Percentiles rank a stretch among this genome's conserved stretches.
Conservation (phyloP, 1,284 basidiomycete species). For the Vanrija sp. region DNA sequence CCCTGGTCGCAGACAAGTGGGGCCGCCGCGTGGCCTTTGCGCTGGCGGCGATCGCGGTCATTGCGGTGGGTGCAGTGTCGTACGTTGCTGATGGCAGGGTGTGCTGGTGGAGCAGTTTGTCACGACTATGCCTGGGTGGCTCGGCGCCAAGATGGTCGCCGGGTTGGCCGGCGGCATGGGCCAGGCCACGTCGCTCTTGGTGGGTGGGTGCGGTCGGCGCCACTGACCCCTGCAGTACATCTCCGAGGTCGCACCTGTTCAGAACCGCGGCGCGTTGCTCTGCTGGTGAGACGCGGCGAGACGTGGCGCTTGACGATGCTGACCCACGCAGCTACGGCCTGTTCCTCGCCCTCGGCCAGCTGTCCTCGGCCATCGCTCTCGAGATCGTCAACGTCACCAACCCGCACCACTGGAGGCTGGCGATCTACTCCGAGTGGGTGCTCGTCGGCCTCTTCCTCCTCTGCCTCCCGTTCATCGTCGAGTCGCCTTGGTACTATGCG, state of each 20-base stretch:
- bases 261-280: slow-evolving; percentile 2
- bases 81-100: too few relatives aligned
- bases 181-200: background rate
- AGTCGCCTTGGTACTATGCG: slow-evolving; percentile 22
- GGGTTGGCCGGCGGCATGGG: slow-evolving; percentile 18
- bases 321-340: background rate
- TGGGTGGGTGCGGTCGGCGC: too few relatives aligned
- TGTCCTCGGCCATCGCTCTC: slow-evolving; percentile 4
- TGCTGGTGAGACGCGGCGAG: background rate
- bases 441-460: slow-evolving; percentile 17
- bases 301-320: too few relatives aligned
- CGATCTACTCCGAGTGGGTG: slow-evolving; percentile 19
- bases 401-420: slow-evolving; percentile 3
- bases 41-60: background rate
- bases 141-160: slow-evolving; percentile 26
- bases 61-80: too few relatives aligned
- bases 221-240: background rate
- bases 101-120: too few relatives aligned
- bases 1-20: background rate
- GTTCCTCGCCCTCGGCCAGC: background rate
- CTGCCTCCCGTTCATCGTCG: slow-evolving; percentile 18
- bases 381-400: slow-evolving; percentile 3
- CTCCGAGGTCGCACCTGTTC: slow-evolving; percentile 6
- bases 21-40: background rate
- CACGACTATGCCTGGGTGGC: background rate